Evolutionary conservation across 2,329 filamentous ascomycete species (phyloP).

Genomic region (Curvularia hawaiiensis): DNA sequence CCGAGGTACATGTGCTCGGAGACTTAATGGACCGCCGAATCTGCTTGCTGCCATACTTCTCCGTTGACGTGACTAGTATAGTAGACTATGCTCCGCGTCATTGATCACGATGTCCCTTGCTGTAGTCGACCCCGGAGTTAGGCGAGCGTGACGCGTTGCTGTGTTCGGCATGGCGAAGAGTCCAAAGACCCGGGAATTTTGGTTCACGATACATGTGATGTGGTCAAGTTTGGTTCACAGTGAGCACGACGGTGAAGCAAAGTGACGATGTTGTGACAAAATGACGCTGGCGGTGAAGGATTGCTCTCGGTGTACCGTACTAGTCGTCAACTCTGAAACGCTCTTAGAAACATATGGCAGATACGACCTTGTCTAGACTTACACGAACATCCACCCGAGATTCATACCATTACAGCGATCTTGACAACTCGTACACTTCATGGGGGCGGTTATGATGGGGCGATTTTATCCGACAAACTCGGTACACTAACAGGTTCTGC

Average conservation of each 20-base stretch:
- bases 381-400: too few relatives aligned
- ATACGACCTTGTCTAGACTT: too few relatives aligned
- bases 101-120: neutral
- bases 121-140: neutral
- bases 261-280: neutral
- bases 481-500: too few relatives aligned
- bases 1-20: slow-evolving; percentile 1
- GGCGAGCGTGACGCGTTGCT: neutral
- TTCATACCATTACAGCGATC: too few relatives aligned
- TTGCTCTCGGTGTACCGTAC: too few relatives aligned
- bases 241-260: neutral
- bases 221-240: neutral
- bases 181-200: neutral
- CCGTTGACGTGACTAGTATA: neutral
- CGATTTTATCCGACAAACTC: too few relatives aligned
- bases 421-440: too few relatives aligned
- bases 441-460: too few relatives aligned
- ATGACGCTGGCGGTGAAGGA: neutral
- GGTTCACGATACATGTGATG: neutral
- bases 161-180: neutral
- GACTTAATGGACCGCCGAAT: slow-evolving; percentile 3
- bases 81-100: neutral
- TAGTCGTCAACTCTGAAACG: too few relatives aligned
- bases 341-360: too few relatives aligned
- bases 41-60: neutral